These are phyloP conservation scores for Microcyclosporella mali DNA, from an alignment of 2,329 filamentous ascomycete species.

Conservation along the genomic window DNA sequence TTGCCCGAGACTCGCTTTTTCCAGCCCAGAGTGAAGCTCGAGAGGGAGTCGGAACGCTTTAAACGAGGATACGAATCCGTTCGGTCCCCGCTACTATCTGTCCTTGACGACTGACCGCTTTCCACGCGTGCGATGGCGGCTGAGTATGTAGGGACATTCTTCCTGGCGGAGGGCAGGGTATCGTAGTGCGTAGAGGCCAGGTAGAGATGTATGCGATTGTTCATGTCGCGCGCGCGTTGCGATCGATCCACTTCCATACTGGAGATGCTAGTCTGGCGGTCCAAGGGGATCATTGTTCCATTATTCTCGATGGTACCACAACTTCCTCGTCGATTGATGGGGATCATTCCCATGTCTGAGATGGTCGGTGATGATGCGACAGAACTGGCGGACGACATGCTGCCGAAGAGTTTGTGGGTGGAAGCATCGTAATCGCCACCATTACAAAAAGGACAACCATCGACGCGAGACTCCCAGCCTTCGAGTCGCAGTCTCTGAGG, in stretches of 20 bases:
- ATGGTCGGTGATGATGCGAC: conserved; percentile 22
- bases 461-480: conserved; percentile 46
- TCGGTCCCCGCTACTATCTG: too few species aligned
- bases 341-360: conserved; percentile 13
- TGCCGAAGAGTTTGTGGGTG: conserved; percentile 46
- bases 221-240: conserved; percentile 29
- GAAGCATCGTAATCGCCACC: conserved; percentile 32
- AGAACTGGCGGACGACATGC: conserved; percentile 35
- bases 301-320: conserved; percentile 8
- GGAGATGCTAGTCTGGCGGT: conserved; percentile 23
- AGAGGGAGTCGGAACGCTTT: too few species aligned
- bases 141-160: conserved; percentile 28
- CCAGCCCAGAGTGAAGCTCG: neutral
- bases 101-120: conserved; percentile 1
- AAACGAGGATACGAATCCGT: too few species aligned
- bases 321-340: conserved; percentile 10
- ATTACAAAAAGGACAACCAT: conserved; percentile 44
- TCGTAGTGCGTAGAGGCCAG: conserved; percentile 28
- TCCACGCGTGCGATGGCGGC: conserved; percentile 14
- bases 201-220: conserved; percentile 31
- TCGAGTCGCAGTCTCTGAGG: conserved; percentile 39
- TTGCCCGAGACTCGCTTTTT: neutral
- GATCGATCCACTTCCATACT: conserved; percentile 26
- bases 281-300: conserved; percentile 21
- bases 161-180: conserved; percentile 28